Evolutionary conservation across 805 yeast genomes (phyloP), one percentile per base, ranked within the genome.

Genomic region (Pichia cephalocereana): DNA sequence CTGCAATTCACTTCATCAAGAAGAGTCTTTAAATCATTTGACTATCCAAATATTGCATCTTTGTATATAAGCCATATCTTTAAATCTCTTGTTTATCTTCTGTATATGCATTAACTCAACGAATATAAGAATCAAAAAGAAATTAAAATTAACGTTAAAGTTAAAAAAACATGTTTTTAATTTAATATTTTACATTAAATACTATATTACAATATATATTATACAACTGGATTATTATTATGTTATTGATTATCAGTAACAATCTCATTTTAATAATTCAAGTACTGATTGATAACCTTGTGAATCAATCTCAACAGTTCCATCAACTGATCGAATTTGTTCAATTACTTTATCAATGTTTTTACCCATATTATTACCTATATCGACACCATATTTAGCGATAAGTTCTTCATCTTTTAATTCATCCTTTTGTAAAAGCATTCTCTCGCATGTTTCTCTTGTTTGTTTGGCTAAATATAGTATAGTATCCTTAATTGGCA

Each of bases 1-100:
- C 81, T 38, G 64, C 76, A 45, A 65, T 68, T 64, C 83, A 80
- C 61, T 77, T 70, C 53, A 61, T 74, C 58, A 76, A 68, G 59
- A 80, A 70, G 61, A 34, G 37, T 34, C 8, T 34, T 15, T 34
- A 9, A 53, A 11, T 27, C 26, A 10, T 36, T n/a, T 30, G 12
- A 15, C 10, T 19, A 15, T 26, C 15, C 11, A 17, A 38, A 38
- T 18, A 15, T 11, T 23, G 26, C 26, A 23, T 23, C 26, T 23
- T 23, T 23, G 26, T 23, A 23, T 23, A 23, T 23, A 23, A 23
- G 26, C 26, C 7, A 38, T 38, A 38, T 19, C 40, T 38, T 36
- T 38, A 23, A 23, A 23, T 23, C 26, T 23, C 26, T 30, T 30
- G 37, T 34, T 8, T 34, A 34, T 34, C 37, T 14, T 34, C 37